Percentiles rank a stretch among this genome's conserved stretches.
These are phyloP conservation scores for Vitis cinerea DNA, from an alignment of 164 flowering plant species.

Conservation along the genomic window DNA sequence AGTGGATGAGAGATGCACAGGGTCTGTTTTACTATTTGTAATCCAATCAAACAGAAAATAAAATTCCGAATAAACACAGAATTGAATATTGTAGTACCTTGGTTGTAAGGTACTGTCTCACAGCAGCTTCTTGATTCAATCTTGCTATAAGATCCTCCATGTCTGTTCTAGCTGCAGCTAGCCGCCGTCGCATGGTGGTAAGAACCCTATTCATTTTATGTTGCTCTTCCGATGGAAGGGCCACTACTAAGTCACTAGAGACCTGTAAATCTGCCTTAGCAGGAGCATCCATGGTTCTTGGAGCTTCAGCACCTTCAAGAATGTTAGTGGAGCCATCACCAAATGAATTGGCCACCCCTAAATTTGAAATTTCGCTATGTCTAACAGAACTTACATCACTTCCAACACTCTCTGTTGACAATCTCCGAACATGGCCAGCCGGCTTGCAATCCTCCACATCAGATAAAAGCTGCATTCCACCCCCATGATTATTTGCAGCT, in stretches of 20 bases:
- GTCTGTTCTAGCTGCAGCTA: constrained; percentile 81
- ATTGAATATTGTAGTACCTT: constrained; percentile 48
- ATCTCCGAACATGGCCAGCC: constrained; percentile 51
- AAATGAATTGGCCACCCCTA: constrained; percentile 37
- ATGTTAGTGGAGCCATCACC: constrained; percentile 41
- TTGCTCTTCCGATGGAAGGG: constrained; percentile 73
- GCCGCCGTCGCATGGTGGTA: constrained; percentile 64
- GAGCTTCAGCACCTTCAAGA: constrained; percentile 41
- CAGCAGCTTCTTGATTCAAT: constrained; percentile 87
- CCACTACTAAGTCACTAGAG: constrained; percentile 37
- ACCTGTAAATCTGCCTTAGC: constrained; percentile 39
- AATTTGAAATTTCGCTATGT: constrained; percentile 58
- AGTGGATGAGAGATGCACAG: background rate
- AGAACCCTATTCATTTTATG: constrained; percentile 78
- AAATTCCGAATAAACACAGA: no score
- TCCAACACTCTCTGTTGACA: constrained; percentile 71
- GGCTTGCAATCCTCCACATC: constrained; percentile 34
- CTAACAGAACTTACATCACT: constrained; percentile 67
- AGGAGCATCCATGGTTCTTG: constrained; percentile 22
- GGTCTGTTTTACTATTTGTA: background rate
- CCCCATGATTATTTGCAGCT: constrained; percentile 22
- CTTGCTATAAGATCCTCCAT: constrained; percentile 95
- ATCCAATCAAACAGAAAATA: background rate
- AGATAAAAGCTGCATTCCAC: constrained; percentile 30
- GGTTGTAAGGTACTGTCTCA: constrained; percentile 77